Evolutionary conservation across 2,329 filamentous ascomycete genomes (phyloP).

Genomic region (Phialophora verrucosa): DNA sequence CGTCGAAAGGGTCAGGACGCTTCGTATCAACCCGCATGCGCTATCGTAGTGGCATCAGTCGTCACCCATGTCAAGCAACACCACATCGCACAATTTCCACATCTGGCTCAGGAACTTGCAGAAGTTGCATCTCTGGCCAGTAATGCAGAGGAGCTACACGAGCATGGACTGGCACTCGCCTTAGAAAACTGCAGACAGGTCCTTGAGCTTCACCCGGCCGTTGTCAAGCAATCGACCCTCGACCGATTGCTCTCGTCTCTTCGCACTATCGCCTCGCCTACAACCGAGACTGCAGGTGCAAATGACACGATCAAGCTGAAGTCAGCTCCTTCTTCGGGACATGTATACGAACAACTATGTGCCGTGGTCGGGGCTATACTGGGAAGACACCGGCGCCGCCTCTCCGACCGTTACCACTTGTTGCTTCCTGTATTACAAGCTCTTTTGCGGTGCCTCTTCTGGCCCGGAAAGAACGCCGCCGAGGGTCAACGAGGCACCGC

Average conservation of each 20-base stretch:
- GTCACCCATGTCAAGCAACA: conserved; percentile 15
- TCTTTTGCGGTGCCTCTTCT: conserved; percentile 62
- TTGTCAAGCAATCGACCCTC: conserved; percentile 53
- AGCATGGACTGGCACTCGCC: conserved; percentile 40
- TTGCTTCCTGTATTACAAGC: conserved; percentile 61
- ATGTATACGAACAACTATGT: conserved; percentile 62
- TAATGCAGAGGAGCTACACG: background rate
- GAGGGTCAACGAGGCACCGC: conserved; percentile 9
- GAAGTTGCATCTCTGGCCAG: conserved; percentile 44
- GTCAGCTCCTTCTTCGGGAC: conserved; percentile 25
- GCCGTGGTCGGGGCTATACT: conserved; percentile 59
- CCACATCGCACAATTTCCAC: conserved; percentile 17
- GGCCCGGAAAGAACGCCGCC: conserved; percentile 40
- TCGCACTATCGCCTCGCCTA: conserved; percentile 45
- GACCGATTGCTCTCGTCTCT: conserved; percentile 51
- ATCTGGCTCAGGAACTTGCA: conserved; percentile 33
- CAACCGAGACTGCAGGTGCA: background rate
- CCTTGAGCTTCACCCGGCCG: conserved; percentile 49
- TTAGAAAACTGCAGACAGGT: conserved; percentile 49
- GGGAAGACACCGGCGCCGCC: conserved; percentile 62
- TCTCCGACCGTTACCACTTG: conserved; percentile 66
- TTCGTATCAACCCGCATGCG: conserved; percentile 9
- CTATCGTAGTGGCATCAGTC: conserved; percentile 17
- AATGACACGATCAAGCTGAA: background rate
- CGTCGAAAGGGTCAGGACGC: conserved; percentile 1